A percentile compares a stretch with the other conserved stretches of the same genome.
Evolutionary conservation across 768 basidiomycete genomes (phyloP).

Genomic region (Termitomyces eurrhizus): DNA sequence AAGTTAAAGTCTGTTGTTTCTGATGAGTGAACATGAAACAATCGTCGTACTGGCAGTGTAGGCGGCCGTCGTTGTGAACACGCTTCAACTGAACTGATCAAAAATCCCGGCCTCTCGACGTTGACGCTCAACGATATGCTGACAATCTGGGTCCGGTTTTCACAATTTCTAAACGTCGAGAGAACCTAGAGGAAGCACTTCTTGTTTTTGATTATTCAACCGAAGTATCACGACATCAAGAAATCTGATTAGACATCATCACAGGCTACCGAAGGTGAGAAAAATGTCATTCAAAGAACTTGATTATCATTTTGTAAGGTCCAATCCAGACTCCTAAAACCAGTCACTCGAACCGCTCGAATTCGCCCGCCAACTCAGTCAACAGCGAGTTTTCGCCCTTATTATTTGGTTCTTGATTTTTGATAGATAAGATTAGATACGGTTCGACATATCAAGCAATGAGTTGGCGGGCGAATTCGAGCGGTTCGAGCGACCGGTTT

Average conservation of each 20-base stretch:
- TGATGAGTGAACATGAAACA: neutral
- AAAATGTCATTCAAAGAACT: neutral
- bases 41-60: neutral
- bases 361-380: no score
- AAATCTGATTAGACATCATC: neutral
- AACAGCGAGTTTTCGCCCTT: no score
- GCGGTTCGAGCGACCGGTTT: no score
- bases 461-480: no score
- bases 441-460: no score
- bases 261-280: neutral
- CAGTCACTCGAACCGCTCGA: no score
- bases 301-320: neutral
- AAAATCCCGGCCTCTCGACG: neutral
- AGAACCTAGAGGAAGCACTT: neutral
- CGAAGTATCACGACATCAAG: neutral
- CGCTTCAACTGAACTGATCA: neutral
- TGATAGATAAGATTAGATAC: no score
- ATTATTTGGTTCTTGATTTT: no score
- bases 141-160: neutral
- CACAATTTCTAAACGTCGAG: neutral
- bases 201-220: neutral
- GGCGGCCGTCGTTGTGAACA: neutral
- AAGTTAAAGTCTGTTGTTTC: neutral
- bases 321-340: neutral
- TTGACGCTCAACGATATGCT: neutral